Conservation (phyloP, 768 basidiomycete species). For the Floccularia luteovirens region DNA sequence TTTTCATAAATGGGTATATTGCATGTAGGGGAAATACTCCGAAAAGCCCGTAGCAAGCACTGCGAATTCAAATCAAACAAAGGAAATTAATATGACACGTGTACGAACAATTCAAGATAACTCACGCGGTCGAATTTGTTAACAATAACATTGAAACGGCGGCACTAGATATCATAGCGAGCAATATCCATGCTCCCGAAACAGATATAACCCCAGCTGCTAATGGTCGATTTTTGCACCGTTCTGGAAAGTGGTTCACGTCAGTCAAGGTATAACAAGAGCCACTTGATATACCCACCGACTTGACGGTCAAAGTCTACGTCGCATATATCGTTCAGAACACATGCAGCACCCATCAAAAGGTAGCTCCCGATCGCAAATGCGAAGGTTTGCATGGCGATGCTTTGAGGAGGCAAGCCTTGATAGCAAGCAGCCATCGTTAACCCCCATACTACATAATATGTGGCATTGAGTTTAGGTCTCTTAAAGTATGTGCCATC, state of each 20-base stretch:
- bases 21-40: constrained; percentile 13
- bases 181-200: neutral
- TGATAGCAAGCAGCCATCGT: constrained; percentile 40
- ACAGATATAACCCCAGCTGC: constrained; percentile 42
- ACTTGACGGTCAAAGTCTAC: constrained; percentile 32
- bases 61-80: constrained; percentile 1
- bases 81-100: neutral
- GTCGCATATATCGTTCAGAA: constrained; percentile 37
- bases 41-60: constrained; percentile 6
- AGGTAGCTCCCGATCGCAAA: constrained; percentile 25
- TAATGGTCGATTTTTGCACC: constrained; percentile 39
- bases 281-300: constrained; percentile 18
- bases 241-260: constrained; percentile 22
- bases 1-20: constrained; percentile 31
- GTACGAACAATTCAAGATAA: neutral
- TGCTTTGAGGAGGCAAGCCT: constrained; percentile 20
- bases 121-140: constrained; percentile 1
- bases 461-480: neutral
- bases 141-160: constrained; percentile 24
- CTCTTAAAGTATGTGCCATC: neutral
- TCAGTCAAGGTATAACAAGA: neutral
- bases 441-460: constrained; percentile 33
- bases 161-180: constrained; percentile 12
- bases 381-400: constrained; percentile 21
- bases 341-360: constrained; percentile 37